Conservation (phyloP, 2,329 filamentous ascomycete species). For the Hymenoscyphus infarciens region DNA sequence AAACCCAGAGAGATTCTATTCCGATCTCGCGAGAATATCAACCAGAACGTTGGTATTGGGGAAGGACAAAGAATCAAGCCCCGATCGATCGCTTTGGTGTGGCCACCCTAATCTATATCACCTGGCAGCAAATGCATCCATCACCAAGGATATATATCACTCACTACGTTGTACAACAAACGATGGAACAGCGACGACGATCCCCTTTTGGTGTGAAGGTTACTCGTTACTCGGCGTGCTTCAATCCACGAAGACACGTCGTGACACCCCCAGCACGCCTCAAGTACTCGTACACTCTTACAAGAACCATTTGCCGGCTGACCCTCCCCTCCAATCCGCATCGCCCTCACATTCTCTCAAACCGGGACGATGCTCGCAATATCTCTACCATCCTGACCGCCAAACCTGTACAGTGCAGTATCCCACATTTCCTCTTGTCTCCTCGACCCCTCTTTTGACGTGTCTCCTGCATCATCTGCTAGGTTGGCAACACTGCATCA, state of each 20-base stretch:
- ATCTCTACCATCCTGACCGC: constrained; percentile 23
- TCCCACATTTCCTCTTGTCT: constrained; percentile 12
- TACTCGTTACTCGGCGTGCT: too few species aligned
- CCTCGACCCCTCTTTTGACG: constrained; percentile 11
- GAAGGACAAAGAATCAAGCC: background rate
- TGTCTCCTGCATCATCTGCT: background rate
- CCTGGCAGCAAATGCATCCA: too few species aligned
- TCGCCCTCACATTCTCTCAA: too few species aligned
- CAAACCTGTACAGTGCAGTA: constrained; percentile 29
- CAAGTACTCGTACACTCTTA: too few species aligned
- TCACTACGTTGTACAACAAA: background rate
- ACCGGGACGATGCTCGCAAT: constrained; percentile 2
- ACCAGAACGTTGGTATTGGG: background rate
- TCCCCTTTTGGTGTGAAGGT: too few species aligned
- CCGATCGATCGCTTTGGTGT: background rate
- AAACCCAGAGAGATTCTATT: too few species aligned
- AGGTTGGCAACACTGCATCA: too few species aligned
- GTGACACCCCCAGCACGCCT: background rate
- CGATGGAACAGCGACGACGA: background rate
- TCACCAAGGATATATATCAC: background rate
- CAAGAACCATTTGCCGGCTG: background rate
- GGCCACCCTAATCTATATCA: too few species aligned
- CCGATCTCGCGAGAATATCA: background rate
- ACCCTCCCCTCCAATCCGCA: background rate
- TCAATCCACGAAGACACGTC: background rate